Percentiles rank a stretch among this genome's conserved stretches.
These are phyloP conservation scores for Talaromyces funiculosus DNA, from an alignment of 2,329 filamentous ascomycete species.

Conservation along the genomic window DNA sequence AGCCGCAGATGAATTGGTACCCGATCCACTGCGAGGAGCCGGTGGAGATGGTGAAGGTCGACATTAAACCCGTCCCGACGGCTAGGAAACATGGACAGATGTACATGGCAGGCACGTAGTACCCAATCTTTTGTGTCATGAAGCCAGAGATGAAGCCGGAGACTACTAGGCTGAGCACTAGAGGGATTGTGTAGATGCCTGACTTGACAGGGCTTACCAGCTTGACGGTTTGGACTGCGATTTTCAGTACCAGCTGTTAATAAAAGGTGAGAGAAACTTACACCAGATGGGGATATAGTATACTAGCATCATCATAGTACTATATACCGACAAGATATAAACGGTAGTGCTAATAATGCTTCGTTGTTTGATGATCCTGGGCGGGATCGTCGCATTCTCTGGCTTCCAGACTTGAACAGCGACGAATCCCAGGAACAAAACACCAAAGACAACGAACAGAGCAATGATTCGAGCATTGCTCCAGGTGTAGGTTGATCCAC, in stretches of 20 bases:
- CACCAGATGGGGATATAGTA: conserved; percentile 9
- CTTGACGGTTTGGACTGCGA: conserved; percentile 11
- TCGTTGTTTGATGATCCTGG: conserved; percentile 49
- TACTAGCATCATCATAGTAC: conserved; percentile 5
- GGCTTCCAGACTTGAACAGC: conserved; percentile 24
- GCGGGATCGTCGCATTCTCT: conserved; percentile 41
- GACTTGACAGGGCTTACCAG: conserved; percentile 6
- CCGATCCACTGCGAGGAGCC: conserved; percentile 24
- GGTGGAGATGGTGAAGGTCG: conserved; percentile 16
- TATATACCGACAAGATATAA: conserved; percentile 27
- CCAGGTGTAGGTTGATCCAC: conserved; percentile 25
- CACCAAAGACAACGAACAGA: conserved; percentile 27
- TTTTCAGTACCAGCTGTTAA: neutral
- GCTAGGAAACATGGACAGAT: conserved; percentile 1
- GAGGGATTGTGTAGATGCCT: conserved; percentile 9
- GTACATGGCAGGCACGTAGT: conserved; percentile 12
- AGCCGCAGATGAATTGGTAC: conserved; percentile 24
- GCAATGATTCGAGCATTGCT: conserved; percentile 21
- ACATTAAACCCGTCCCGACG: conserved; percentile 8
- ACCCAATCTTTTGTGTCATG: conserved; percentile 6
- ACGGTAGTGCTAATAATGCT: conserved; percentile 46
- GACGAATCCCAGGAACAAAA: conserved; percentile 35
- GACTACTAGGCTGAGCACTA: conserved; percentile 6
- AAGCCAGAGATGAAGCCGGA: conserved; percentile 5
- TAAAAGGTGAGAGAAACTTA: neutral